Percentiles rank a stretch among this genome's conserved stretches.
Evolutionary conservation across 352 stramenopile genomes (phyloP).

Genomic region (Nothophytophthora sp.): DNA sequence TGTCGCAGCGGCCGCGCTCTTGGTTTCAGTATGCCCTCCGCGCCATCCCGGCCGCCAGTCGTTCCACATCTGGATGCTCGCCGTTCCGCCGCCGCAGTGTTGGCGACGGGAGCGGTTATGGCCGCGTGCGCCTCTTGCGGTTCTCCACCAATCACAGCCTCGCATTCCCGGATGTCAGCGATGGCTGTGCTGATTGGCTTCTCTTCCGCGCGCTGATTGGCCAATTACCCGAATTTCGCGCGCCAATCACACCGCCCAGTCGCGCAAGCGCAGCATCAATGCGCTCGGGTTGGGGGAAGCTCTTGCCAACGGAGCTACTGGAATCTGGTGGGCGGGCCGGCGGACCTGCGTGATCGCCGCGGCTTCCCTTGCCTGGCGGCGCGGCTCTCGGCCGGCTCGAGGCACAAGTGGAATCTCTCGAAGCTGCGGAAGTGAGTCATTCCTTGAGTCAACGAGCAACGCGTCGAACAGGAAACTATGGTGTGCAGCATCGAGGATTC

Average conservation of each 20-base stretch:
- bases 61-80: neutral
- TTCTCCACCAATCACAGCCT: constrained; percentile 1
- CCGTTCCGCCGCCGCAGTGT: neutral
- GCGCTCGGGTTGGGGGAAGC: too few species aligned
- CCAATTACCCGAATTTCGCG: neutral
- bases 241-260: constrained; percentile 1
- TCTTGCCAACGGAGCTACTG: too few species aligned
- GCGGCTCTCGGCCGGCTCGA: neutral
- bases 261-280: neutral
- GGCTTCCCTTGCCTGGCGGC: neutral
- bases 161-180: constrained; percentile 2
- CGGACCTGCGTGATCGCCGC: too few species aligned
- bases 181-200: neutral
- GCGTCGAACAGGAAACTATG: constrained; percentile 18
- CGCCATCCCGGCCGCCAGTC: neutral
- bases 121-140: neutral
- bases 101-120: too few species aligned
- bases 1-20: neutral
- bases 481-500: constrained; percentile 43
- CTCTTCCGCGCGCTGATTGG: neutral
- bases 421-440: neutral
- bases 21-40: neutral
- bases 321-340: too few species aligned
- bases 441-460: too few species aligned
- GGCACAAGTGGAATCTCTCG: constrained; percentile 31